These are phyloP conservation scores for Penicillium sp. DNA, from an alignment of 2,329 filamentous ascomycete genomes.

Conservation along the genomic window DNA sequence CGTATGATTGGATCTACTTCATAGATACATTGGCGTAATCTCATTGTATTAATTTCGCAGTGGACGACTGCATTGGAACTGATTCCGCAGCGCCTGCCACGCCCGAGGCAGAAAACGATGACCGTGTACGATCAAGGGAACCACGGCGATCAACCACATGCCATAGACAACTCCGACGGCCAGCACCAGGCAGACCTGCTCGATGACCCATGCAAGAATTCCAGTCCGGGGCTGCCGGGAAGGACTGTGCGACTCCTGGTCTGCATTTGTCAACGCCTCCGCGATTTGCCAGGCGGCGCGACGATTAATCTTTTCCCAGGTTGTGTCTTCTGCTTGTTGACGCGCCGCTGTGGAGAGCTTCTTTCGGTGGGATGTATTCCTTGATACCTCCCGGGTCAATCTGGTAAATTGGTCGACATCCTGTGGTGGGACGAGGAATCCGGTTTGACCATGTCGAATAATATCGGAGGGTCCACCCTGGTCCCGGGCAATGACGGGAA, in stretches of 20 bases:
- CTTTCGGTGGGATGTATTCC: constrained; percentile 46
- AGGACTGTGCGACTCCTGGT: constrained; percentile 16
- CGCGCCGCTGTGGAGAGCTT: constrained; percentile 54
- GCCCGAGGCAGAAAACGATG: constrained; percentile 26
- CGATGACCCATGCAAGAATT: constrained; percentile 15
- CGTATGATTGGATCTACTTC: too few relatives aligned
- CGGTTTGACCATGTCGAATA: constrained; percentile 59
- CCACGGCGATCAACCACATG: constrained; percentile 40
- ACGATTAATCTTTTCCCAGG: constrained; percentile 72
- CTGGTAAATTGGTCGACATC: constrained; percentile 61
- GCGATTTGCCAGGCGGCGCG: constrained; percentile 66
- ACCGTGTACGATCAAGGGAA: constrained; percentile 40
- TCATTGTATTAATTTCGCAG: constrained; percentile 5
- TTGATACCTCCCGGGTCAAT: constrained; percentile 53
- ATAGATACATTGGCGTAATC: too few relatives aligned
- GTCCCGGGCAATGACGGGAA: constrained; percentile 69
- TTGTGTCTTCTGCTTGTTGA: constrained; percentile 61
- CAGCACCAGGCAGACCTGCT: constrained; percentile 28
- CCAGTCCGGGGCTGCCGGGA: constrained; percentile 15
- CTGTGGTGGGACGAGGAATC: constrained; percentile 61
- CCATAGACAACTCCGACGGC: constrained; percentile 36
- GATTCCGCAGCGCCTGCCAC: constrained; percentile 18
- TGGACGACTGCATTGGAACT: constrained; percentile 15
- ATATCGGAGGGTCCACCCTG: constrained; percentile 71
- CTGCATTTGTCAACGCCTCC: constrained; percentile 40